Base-by-base conservation (phyloP, 148 eudicot species). In the Diospyros lotus region DNA sequence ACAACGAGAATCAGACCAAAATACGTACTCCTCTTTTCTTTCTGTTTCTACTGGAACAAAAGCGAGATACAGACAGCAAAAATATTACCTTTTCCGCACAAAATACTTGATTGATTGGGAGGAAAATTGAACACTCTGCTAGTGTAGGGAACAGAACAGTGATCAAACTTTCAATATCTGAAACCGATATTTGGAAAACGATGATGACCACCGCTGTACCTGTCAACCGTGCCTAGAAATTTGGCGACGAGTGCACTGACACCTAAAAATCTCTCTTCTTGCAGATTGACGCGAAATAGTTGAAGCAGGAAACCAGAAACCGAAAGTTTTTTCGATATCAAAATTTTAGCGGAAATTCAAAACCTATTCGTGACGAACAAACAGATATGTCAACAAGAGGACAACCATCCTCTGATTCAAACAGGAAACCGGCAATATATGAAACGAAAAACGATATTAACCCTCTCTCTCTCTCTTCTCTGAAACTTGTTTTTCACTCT, bases 401-500 rank as follows among this genome's bases (percentile, higher is more conserved):
- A 50, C 5, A 18, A 11, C 38, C 15, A 39, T 41, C 41, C 66
- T 42, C 11, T 40, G 14, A 62, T 68, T 48, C 54, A 17, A 58
- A 51, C 72, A 51, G 42, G 10, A 60, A 69, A 52, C 40, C 2
- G 42, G 5, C 14, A 42, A 15, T 39, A 17, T 41, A 28, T 1
- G 71, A 28, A 11, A n/a, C 14, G 9, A 68, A 28, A 68, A 51
- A 28, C 28, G 28, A 28, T 28, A 28, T 28, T 28, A 66, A 43
- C 13, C 12, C 67, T 61, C 10, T 17, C 18, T 61, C 55, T 38
- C 18, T 38, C 58, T 74, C 69, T 40, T 40, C 46, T 72, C 62
- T 40, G 6, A 62, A 51, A 41, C 17, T 42, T 9, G 54, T 66
- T 4, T 51, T 41, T 60, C 73, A 62, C 79, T 69, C 73, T 68